phyloP scores from a whole-genome alignment of 2,329 filamentous ascomycete genomes.

The Xylariaceae sp. region DNA sequence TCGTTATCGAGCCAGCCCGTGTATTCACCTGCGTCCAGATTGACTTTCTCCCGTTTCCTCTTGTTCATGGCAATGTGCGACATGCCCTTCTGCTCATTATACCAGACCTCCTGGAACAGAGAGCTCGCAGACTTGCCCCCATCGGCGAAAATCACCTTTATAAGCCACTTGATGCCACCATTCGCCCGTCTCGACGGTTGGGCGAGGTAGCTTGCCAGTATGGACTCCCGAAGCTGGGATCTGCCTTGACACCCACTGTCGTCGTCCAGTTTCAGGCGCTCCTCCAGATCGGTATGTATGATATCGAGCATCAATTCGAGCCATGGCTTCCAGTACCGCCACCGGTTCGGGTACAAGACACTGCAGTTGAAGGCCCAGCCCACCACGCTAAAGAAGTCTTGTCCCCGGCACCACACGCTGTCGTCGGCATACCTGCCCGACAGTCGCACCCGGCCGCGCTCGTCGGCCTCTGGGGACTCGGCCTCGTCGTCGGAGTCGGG shows the following conservation, averaged over 20 bases:
- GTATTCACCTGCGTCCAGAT: slow-evolving; percentile 53
- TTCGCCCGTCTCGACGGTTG: slow-evolving; percentile 37
- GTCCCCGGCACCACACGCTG: slow-evolving; percentile 66
- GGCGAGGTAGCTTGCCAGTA: slow-evolving; percentile 54
- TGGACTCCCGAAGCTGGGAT: slow-evolving; percentile 39
- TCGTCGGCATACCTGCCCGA: slow-evolving; percentile 53
- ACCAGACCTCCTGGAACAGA: slow-evolving; percentile 60
- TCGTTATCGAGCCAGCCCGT: slow-evolving; percentile 56
- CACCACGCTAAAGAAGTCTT: slow-evolving; percentile 81
- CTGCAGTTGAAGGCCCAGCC: slow-evolving; percentile 96
- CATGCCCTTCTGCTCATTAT: slow-evolving; percentile 50
- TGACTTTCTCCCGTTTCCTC: slow-evolving; percentile 42
- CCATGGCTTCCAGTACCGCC: slow-evolving; percentile 77
- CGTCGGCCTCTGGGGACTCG: slow-evolving; percentile 37
- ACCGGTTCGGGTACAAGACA: slow-evolving; percentile 61
- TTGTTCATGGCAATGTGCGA: slow-evolving; percentile 37
- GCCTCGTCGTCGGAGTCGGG: slow-evolving; percentile 42
- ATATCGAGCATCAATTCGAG: slow-evolving; percentile 72
- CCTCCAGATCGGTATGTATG: slow-evolving; percentile 62
- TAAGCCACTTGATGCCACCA: slow-evolving; percentile 42
- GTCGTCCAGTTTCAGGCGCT: slow-evolving; percentile 43
- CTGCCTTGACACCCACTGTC: slow-evolving; percentile 24
- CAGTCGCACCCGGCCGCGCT: slow-evolving; percentile 45
- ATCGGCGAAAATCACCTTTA: slow-evolving; percentile 62
- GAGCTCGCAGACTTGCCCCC: slow-evolving; percentile 45